These are phyloP conservation scores for Kodamaea sp. DNA, from an alignment of 1,139 yeast genomes.

Conservation along the genomic window DNA sequence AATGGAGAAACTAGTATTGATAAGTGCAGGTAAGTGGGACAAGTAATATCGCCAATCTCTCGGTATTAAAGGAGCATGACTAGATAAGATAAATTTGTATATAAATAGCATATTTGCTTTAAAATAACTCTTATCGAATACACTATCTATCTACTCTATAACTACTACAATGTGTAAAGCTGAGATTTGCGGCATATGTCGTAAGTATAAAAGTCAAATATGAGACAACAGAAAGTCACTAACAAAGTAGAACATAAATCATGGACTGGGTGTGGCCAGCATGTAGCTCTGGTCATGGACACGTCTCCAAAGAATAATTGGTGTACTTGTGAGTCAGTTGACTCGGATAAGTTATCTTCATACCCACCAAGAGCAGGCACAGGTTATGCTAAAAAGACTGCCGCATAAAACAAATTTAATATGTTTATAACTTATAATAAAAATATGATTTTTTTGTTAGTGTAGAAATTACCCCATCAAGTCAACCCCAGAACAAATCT, in stretches of 20 bases:
- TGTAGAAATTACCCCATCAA: too few relatives aligned
- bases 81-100: background rate
- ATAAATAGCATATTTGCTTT: background rate
- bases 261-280: constrained; percentile 44
- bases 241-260: constrained; percentile 27
- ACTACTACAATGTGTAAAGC: constrained; percentile 29
- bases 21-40: background rate
- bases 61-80: background rate
- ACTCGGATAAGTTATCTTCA: constrained; percentile 14
- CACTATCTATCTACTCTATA: background rate
- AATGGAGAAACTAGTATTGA: too few relatives aligned
- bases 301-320: constrained; percentile 31
- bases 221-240: constrained; percentile 6
- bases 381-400: constrained; percentile 30
- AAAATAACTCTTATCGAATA: too few relatives aligned
- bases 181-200: constrained; percentile 37
- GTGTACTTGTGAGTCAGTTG: constrained; percentile 38
- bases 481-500: too few relatives aligned
- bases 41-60: background rate
- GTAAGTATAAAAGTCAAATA: constrained; percentile 17
- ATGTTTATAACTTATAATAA: too few relatives aligned
- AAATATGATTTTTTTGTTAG: too few relatives aligned
- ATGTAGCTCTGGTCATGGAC: constrained; percentile 34
- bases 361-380: constrained; percentile 47
- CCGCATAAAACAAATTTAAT: too few relatives aligned